These are phyloP conservation scores for Tuber magnatum DNA, from an alignment of 495 filamentous ascomycete genomes.

Conservation along the genomic window DNA sequence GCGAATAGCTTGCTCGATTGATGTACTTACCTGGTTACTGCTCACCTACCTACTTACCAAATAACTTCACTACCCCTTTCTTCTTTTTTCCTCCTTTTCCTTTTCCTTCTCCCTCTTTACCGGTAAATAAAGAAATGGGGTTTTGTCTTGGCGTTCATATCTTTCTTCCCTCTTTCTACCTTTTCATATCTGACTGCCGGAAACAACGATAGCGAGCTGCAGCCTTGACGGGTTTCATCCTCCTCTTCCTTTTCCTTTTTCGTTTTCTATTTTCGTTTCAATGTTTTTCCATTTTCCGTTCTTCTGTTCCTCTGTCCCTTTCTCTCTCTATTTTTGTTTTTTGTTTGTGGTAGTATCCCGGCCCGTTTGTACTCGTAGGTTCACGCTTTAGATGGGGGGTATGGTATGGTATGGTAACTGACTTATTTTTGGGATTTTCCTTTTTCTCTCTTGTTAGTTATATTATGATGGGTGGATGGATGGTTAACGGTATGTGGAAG, in stretches of 20 bases:
- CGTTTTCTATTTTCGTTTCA: too few species aligned
- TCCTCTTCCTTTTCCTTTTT: conserved; percentile 9
- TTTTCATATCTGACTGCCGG: conserved; percentile 2
- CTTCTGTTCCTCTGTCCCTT: background rate
- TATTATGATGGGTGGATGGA: background rate
- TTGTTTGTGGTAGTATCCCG: background rate
- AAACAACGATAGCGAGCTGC: background rate
- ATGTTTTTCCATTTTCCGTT: background rate
- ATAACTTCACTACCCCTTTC: conserved; percentile 2
- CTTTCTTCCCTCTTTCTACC: conserved; percentile 21
- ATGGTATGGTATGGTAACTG: background rate
- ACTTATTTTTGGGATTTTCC: background rate
- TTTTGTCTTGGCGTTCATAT: conserved; percentile 14
- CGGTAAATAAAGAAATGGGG: background rate
- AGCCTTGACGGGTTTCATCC: background rate
- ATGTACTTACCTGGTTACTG: background rate
- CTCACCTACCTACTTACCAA: background rate
- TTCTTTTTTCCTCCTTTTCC: conserved; percentile 5
- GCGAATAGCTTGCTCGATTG: background rate
- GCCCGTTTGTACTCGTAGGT: background rate
- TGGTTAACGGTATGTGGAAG: background rate
- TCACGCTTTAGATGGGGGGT: background rate
- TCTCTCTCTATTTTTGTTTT: background rate
- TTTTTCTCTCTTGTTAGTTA: background rate
- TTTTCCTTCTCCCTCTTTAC: background rate